Percentiles rank a stretch among this genome's conserved stretches.
Evolutionary conservation across 2,329 filamentous ascomycete species (phyloP).

Genomic region (Diaporthe ilicicola): DNA sequence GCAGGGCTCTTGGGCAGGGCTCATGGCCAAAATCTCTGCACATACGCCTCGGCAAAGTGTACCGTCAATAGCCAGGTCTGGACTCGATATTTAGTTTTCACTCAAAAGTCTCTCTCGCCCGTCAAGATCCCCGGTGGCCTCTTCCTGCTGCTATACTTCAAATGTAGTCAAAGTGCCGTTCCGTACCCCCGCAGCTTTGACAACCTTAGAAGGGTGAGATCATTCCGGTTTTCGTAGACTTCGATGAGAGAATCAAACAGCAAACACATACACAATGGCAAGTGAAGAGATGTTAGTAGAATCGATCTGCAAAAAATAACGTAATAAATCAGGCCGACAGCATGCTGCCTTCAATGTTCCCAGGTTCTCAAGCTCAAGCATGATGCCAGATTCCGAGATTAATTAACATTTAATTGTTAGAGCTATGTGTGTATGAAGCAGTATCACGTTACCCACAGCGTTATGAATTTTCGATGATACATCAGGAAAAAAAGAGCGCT

Average conservation of each 20-base stretch:
- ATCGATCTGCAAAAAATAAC: background rate
- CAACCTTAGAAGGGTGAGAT: too few species aligned
- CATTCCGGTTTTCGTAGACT: too few species aligned
- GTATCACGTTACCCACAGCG: background rate
- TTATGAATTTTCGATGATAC: background rate
- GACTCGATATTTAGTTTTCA: background rate
- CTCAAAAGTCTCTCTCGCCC: background rate
- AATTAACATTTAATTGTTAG: constrained; percentile 13
- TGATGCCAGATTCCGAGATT: background rate
- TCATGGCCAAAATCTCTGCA: background rate
- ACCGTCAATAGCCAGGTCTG: background rate
- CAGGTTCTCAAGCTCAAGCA: too few species aligned
- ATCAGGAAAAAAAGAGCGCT: constrained; percentile 1
- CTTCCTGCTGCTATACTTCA: background rate
- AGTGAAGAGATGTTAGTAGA: too few species aligned
- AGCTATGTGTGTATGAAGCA: background rate
- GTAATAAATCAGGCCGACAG: too few species aligned
- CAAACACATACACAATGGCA: too few species aligned
- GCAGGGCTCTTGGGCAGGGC: background rate
- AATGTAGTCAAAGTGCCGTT: background rate
- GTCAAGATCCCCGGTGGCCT: background rate
- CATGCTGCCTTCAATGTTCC: rapidly evolving
- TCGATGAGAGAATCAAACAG: too few species aligned
- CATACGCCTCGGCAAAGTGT: constrained; percentile 12
- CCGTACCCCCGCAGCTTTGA: too few species aligned